Evolutionary conservation across 2,329 filamentous ascomycete genomes (phyloP), one percentile per base, ranked within the genome.

Genomic region (Calycina herbarum): DNA sequence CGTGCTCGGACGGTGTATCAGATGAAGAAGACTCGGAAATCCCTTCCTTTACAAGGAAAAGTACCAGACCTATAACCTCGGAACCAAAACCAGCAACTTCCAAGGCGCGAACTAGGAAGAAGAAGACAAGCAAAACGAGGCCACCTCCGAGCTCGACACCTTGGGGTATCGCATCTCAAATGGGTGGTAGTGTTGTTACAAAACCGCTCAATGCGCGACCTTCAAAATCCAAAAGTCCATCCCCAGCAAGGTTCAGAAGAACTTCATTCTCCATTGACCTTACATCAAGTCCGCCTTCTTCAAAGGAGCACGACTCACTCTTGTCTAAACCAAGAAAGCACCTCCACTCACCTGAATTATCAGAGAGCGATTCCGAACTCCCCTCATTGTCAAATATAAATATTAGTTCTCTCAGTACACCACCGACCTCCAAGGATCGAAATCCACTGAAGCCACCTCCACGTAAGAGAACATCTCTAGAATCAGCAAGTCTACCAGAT

Each of bases 141-240:
- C 45, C 63, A 48, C n/a, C 61, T 48, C 7, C 20, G 31, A 33
- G 33, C 63, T 59, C 62, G 4, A 38, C 63, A 33, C 58, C 66
- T 59, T 40, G 38, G 15, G 45, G 42, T 24, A 33, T 29, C 31
- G 61, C 31, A n/a, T 58, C 65, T 60, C 5, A 70, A 70, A 45
- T 68, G 60, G 69, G 59, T 62, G 8, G 58, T 63, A 5, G 59
- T 63, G n/a, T 59, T 65, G 38, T 56, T 33, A 64, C 57, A 13
- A 66, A 58, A 60, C 33, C 69, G 15, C 61, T 60, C 35, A 61
- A 66, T 35, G 24, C 58, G 2, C 59, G 63, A 17, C 33, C 57
- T 27, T 13, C 62, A 66, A 56, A 59, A 20, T 61, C 58, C 27
- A 51, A 51, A 17, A 40, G 48, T 51, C 57, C 57, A 27, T 31